These are phyloP conservation scores for Verticillium klebahnii DNA, from an alignment of 2,329 filamentous ascomycete genomes.

Conservation along the genomic window DNA sequence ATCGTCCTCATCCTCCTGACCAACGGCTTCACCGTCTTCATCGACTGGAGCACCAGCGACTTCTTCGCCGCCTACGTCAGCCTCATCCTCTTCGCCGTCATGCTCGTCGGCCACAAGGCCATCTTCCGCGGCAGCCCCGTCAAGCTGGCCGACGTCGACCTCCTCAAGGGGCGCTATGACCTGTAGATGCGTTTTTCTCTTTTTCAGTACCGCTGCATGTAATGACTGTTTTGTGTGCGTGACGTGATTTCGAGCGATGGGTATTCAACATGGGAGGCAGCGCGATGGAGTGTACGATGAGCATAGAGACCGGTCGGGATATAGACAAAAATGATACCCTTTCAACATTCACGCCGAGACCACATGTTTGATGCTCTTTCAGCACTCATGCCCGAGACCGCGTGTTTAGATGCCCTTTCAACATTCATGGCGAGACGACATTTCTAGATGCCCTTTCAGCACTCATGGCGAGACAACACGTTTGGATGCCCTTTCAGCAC, in stretches of 20 bases:
- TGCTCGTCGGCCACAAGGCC: conserved; percentile 59
- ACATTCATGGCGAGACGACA: too few relatives aligned
- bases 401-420: too few relatives aligned
- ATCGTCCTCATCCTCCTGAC: conserved; percentile 61
- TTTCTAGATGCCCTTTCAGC: too few relatives aligned
- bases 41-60: conserved; percentile 52
- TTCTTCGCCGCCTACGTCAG: conserved; percentile 65
- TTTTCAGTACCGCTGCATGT: neutral
- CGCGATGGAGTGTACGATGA: neutral
- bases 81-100: conserved; percentile 56
- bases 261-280: neutral
- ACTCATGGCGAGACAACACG: too few relatives aligned
- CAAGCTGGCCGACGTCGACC: conserved; percentile 29
- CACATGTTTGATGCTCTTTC: too few relatives aligned
- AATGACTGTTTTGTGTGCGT: neutral
- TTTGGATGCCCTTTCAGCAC: too few relatives aligned
- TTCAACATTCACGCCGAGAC: neutral
- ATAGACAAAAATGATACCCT: conserved; percentile 3
- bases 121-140: conserved; percentile 33
- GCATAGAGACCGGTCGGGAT: neutral
- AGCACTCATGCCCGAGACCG: too few relatives aligned
- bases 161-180: conserved; percentile 13
- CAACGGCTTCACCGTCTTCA: conserved; percentile 65
- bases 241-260: neutral
- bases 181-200: conserved; percentile 5